Base-by-base conservation (phyloP, 768 basidiomycete genomes). In the Termitomyces heimii region DNA sequence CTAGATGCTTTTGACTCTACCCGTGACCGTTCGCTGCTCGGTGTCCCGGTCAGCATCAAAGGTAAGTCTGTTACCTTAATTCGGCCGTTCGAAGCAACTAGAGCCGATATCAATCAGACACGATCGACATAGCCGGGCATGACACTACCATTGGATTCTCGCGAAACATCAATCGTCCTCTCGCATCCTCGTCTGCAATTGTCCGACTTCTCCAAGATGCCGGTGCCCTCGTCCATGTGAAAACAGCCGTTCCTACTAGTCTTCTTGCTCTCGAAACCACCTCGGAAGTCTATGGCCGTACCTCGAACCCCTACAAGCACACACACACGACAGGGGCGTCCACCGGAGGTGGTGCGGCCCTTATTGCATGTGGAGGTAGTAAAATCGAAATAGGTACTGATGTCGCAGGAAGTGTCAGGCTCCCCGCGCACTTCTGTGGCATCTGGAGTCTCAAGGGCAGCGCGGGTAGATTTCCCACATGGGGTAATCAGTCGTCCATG, bases 321-420 rank as follows among this genome's bases (percentile, higher is more conserved):
- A 76, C 71, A 1, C 77, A 79, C 57, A 75, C 77, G 10, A 70
- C 77, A 6, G 88, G 88, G 16, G 88, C 84, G 7, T 88, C 86
- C 0, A 83, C 84, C 0, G 85, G 88, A 0, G 88, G 88, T 9
- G 88, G 88, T 56, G 81, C 77, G 1, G 86, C 87, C 1, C 76
- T 89, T 1, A 64, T 90, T 0, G 87, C 87, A 0, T 74, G 79
- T 49, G 83, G 85, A 1, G 86, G 86, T 10, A 78, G 79, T 39
- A 81, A 83, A 62, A 76, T 88, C 22, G 88, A 88, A 39, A 77
- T 90, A 37, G 89, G 88, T 1, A 82, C 87, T 4, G 89, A 91
- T 62, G 72, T 90, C 29, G 89, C 82, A 2, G 90, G 89, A 10
- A 86, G 84, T 53, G 81, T 89, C 39, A 79, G 89, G 51, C 80